These are phyloP conservation scores for Cryphonectria nitschkei DNA, from an alignment of 2,329 filamentous ascomycete species.

Conservation along the genomic window DNA sequence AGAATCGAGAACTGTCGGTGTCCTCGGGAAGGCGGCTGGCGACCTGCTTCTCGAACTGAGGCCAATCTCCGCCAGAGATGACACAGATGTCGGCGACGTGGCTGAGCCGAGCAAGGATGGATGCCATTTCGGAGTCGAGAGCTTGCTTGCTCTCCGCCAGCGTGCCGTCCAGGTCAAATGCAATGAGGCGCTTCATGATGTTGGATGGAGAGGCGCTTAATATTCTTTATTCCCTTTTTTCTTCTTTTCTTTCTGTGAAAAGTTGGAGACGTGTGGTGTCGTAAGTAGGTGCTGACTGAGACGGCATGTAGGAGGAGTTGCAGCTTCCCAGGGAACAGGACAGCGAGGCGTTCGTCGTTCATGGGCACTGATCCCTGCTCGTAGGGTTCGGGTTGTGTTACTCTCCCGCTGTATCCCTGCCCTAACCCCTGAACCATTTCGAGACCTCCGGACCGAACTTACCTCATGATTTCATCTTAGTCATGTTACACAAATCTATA, in stretches of 20 bases:
- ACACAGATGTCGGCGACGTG: conserved; percentile 44
- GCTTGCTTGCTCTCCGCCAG: conserved; percentile 30
- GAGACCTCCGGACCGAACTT: neutral
- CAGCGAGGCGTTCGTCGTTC: neutral
- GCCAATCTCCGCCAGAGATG: conserved; percentile 47
- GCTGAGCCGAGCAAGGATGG: conserved; percentile 35
- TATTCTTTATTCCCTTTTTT: too few species aligned
- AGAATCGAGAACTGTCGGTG: conserved; percentile 43
- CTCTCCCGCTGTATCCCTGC: neutral
- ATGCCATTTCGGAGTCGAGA: conserved; percentile 26
- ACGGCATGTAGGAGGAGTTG: neutral
- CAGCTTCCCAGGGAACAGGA: neutral
- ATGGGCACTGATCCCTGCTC: neutral
- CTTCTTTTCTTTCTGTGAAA: neutral
- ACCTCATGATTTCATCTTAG: neutral
- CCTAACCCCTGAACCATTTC: neutral
- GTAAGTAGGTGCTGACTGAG: neutral
- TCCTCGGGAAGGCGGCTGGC: conserved; percentile 41
- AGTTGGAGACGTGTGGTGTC: neutral
- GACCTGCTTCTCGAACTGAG: conserved; percentile 46
- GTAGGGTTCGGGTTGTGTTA: neutral
- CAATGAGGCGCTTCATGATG: conserved; percentile 26
- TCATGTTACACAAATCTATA: neutral
- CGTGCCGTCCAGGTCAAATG: conserved; percentile 30
- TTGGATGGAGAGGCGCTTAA: neutral